phyloP scores from a whole-genome alignment of 306 rosid genomes.

The Dalbergia oliveri region DNA sequence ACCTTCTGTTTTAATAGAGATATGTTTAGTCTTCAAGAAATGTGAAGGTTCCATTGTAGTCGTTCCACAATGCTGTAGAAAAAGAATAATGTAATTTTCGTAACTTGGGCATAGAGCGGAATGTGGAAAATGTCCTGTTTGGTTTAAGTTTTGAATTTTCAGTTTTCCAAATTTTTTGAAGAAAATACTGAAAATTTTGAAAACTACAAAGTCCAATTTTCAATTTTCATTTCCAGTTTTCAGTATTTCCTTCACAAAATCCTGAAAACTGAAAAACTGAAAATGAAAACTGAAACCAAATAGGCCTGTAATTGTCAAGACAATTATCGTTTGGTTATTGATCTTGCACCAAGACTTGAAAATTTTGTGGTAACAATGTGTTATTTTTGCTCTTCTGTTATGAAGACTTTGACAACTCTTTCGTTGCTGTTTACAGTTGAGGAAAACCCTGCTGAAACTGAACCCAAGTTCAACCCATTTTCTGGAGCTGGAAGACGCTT shows the following conservation, averaged over 20 bases:
- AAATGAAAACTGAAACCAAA: too few species aligned
- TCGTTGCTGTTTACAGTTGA: conserved; percentile 57
- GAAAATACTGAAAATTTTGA: too few species aligned
- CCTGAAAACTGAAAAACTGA: too few species aligned
- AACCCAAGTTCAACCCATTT: conserved; percentile 90
- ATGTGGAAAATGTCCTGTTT: neutral
- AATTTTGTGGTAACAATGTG: conserved; percentile 17
- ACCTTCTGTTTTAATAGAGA: neutral
- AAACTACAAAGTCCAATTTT: too few species aligned
- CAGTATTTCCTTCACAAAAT: too few species aligned
- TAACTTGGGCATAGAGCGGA: neutral
- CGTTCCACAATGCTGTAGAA: neutral
- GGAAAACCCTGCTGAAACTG: conserved; percentile 70
- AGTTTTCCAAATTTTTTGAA: too few species aligned
- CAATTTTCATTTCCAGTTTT: too few species aligned
- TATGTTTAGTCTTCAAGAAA: conserved; percentile 3
- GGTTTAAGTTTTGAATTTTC: too few species aligned
- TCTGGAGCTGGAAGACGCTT: conserved; percentile 90
- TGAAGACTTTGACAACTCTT: conserved; percentile 38
- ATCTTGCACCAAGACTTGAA: neutral
- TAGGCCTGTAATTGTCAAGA: neutral
- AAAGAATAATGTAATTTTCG: neutral
- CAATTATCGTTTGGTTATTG: conserved; percentile 13
- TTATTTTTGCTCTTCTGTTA: neutral
- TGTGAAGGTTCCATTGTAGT: neutral